phyloP scores from a whole-genome alignment of 2,329 filamentous ascomycete species.

The Uncinocarpus reesii region DNA sequence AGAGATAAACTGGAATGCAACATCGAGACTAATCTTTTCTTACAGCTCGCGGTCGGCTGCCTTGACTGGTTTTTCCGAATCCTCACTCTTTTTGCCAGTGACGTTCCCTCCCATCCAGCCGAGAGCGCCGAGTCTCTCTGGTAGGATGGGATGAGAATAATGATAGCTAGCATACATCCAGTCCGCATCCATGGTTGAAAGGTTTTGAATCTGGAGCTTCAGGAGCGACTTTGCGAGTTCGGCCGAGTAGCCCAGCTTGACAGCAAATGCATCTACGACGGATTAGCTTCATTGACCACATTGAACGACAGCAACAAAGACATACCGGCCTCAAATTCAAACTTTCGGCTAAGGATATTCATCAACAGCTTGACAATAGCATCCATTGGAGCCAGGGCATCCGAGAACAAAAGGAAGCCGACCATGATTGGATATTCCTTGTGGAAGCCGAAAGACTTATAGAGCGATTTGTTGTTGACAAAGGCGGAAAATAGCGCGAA shows the following conservation, averaged over 20 bases:
- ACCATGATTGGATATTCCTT: slow-evolving; percentile 82
- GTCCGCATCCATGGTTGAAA: slow-evolving; percentile 97
- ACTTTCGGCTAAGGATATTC: slow-evolving; percentile 88
- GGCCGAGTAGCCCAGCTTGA: slow-evolving; percentile 67
- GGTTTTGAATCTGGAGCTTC: slow-evolving; percentile 95
- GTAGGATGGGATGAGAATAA: slow-evolving; percentile 93
- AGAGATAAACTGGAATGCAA: slow-evolving; percentile 3
- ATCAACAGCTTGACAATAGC: slow-evolving; percentile 88
- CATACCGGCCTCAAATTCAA: slow-evolving; percentile 84
- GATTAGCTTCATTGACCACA: slow-evolving; percentile 18
- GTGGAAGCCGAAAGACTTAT: slow-evolving; percentile 81
- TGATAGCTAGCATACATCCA: slow-evolving; percentile 98
- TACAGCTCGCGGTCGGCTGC: slow-evolving; percentile 68
- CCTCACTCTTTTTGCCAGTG: slow-evolving; percentile 40
- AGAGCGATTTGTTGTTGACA: slow-evolving; percentile 87
- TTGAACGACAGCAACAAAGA: slow-evolving; percentile 8
- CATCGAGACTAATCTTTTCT: slow-evolving; percentile 15
- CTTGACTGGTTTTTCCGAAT: slow-evolving; percentile 53
- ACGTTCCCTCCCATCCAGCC: slow-evolving; percentile 61
- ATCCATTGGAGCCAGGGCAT: slow-evolving; percentile 89
- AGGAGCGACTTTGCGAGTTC: slow-evolving; percentile 82
- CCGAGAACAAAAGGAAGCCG: slow-evolving; percentile 94
- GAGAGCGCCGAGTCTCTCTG: slow-evolving; percentile 82
- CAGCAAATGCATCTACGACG: slow-evolving; percentile 65
- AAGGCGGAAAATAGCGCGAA: slow-evolving; percentile 96